These are phyloP conservation scores for Aspergillus cristatus DNA, from an alignment of 495 filamentous ascomycete genomes.

Conservation along the genomic window DNA sequence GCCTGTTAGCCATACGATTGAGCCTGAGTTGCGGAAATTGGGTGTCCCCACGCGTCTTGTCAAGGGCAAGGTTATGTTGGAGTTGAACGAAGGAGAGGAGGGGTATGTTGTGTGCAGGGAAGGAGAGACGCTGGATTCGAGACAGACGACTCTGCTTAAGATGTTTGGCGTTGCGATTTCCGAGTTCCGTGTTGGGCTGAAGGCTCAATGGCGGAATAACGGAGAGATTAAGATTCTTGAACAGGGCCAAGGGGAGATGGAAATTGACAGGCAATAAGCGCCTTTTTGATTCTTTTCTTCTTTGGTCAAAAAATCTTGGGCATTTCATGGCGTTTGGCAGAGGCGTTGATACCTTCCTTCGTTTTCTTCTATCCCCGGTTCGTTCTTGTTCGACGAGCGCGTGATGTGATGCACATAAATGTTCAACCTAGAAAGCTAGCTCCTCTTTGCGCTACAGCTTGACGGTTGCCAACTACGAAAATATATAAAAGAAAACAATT, in stretches of 20 bases:
- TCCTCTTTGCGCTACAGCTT: not conserved
- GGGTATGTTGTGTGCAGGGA: constrained; percentile 68
- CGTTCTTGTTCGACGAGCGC: constrained; percentile 24
- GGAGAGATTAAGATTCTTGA: constrained; percentile 35
- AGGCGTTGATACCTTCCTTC: constrained; percentile 22
- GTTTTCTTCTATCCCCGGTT: constrained; percentile 11
- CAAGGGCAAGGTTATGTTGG: constrained; percentile 79
- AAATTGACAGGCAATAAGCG: constrained; percentile 29
- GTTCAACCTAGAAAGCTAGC: constrained; percentile 13
- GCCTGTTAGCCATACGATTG: constrained; percentile 73
- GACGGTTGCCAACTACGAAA: constrained; percentile 1
- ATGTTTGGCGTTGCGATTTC: constrained; percentile 81
- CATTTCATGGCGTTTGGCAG: constrained; percentile 31
- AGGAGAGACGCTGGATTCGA: constrained; percentile 72
- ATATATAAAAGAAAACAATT: constrained; percentile 3
- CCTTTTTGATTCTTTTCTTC: constrained; percentile 14
- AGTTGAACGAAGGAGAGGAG: constrained; percentile 57
- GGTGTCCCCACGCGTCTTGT: constrained; percentile 80
- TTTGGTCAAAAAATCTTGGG: constrained; percentile 17
- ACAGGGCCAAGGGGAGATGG: constrained; percentile 28
- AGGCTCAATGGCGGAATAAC: constrained; percentile 48
- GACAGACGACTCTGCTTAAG: constrained; percentile 90
- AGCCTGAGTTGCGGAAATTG: constrained; percentile 77
- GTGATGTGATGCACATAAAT: constrained; percentile 26
- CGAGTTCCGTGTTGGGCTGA: constrained; percentile 73